Base-by-base conservation (phyloP, 202 grass and related monocot species). In the Schoenoplectus triqueter region DNA sequence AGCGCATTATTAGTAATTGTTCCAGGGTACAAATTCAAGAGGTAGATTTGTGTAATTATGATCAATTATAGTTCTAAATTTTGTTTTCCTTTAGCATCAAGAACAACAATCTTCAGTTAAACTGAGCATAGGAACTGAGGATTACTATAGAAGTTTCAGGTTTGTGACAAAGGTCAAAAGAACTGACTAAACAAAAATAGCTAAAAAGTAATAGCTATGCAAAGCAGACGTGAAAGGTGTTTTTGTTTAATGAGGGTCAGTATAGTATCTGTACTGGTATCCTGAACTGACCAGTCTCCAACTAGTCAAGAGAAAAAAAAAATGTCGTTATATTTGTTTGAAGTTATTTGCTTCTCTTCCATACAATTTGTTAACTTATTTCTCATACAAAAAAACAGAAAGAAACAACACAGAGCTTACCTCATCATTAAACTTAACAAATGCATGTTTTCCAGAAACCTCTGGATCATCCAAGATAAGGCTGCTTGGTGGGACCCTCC, bases 361-460 rank as follows among this genome's bases (percentile, higher is more conserved):
- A 78, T 41, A n/a, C 5, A n/a, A 57, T 59, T 54, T 44, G 52
- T 67, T 19, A 39, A 82, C 41, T 66, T 50, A 5, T 13, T 85
- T 65, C 18, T 45, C 75, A 49, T 59, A 73, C 73, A 49, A 6
- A 49, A 6, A 77, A 87, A 66, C 64, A 50, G 48, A 85, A 91
- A 14, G 47, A 14, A 57, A 46, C 7, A 85, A 75, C 68, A 14
- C 81, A 81, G 61, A 67, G 60, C 80, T 87, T 89, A 92, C 94
- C 72, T 89, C 90, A 15, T 66, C 19, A 45, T 97, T 97, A 89
- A 89, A 97, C 64, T 87, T 94, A 84, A 97, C 92, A 73, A 17
- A 48, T 80, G 94, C 94, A 94, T 97, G 94, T 66, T 88, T 97
- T 80, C 90, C 90, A 66, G 94, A 97, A 45, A 97, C 94, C 78